Conservation (phyloP, 257 asterid genomes). For the Forsythia viridissima region DNA sequence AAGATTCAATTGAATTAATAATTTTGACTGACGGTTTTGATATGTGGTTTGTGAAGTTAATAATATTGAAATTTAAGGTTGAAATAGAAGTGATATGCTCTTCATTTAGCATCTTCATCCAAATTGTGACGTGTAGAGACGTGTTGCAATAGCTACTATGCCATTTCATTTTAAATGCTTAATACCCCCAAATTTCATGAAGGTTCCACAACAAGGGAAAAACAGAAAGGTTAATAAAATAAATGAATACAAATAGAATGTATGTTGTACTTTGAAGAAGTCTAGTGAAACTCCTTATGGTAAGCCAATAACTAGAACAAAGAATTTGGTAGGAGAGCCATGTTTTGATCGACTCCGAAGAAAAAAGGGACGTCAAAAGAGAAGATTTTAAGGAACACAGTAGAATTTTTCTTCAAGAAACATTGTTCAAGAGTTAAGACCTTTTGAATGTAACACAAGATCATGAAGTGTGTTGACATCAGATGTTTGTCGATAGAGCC, state of each 20-base stretch:
- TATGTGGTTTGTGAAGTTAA: neutral
- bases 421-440: neutral
- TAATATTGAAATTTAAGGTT: neutral
- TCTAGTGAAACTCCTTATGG: neutral
- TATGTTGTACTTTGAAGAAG: neutral
- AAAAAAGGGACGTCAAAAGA: neutral
- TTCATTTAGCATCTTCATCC: neutral
- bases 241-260: neutral
- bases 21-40: neutral
- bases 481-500: neutral
- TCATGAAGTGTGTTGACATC: neutral
- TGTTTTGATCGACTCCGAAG: too few species aligned
- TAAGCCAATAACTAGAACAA: neutral
- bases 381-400: neutral
- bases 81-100: neutral
- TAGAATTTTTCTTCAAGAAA: neutral
- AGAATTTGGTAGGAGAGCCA: neutral
- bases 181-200: neutral
- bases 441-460: neutral
- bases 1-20: neutral
- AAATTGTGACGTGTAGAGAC: neutral
- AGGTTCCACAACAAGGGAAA: neutral
- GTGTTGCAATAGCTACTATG: neutral
- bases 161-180: neutral
- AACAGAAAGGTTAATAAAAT: neutral